Conservation (phyloP, 441 rosid genomes). For the Kokia cookei region DNA sequence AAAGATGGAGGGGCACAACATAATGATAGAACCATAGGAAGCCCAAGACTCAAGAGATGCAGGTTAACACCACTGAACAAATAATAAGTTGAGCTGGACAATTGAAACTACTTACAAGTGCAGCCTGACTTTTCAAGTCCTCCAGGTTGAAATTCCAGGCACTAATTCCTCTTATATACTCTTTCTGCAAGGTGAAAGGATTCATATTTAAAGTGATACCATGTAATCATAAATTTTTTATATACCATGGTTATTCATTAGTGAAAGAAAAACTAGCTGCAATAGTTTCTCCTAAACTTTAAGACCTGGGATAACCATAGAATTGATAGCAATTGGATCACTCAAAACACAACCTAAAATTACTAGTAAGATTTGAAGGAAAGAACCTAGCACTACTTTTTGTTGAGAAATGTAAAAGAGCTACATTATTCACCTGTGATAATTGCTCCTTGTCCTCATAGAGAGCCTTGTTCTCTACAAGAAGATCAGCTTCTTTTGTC, state of each 20-base stretch:
- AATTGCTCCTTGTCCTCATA: conserved; percentile 77
- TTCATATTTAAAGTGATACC: not conserved
- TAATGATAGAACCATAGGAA: too few relatives aligned
- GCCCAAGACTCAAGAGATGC: too few relatives aligned
- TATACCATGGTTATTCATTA: not conserved
- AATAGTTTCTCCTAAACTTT: not conserved
- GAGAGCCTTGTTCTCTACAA: conserved; percentile 73
- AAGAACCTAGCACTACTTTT: not conserved
- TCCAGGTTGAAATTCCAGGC: conserved; percentile 98
- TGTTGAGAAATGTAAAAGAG: not conserved
- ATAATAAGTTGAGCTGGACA: too few relatives aligned
- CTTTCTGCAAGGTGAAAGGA: conserved; percentile 60
- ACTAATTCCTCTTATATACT: conserved; percentile 91
- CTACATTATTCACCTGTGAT: conserved; percentile 56
- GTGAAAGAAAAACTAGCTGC: not conserved
- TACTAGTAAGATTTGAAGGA: not conserved
- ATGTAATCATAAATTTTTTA: too few relatives aligned
- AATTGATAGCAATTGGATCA: not conserved
- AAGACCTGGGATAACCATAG: too few relatives aligned
- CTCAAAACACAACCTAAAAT: not conserved
- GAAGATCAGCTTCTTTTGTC: conserved; percentile 88
- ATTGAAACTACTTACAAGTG: conserved; percentile 50
- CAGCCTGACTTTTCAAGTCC: conserved; percentile 91
- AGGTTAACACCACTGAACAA: too few relatives aligned
- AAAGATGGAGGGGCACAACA: too few relatives aligned